Evolutionary conservation across 768 basidiomycete genomes (phyloP).

Genomic region (Bullera alba): DNA sequence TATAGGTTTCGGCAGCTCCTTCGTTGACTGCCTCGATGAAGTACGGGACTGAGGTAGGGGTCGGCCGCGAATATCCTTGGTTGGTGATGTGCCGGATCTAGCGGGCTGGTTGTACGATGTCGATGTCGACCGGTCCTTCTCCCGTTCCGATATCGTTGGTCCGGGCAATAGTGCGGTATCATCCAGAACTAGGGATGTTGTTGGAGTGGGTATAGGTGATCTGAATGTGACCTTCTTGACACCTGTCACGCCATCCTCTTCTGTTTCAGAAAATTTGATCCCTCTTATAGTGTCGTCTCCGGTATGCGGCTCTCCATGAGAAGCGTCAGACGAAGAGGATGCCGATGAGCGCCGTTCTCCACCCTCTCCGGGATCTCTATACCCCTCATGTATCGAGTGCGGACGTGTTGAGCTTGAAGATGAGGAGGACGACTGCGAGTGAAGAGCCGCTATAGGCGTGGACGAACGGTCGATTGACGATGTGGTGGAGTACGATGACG

Average conservation of each 20-base stretch:
- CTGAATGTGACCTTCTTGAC: conserved; percentile 38
- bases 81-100: neutral
- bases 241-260: neutral
- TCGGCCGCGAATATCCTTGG: neutral
- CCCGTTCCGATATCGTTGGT: neutral
- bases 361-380: too few relatives aligned
- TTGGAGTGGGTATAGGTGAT: conserved; percentile 30
- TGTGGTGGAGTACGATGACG: neutral
- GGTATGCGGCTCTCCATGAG: neutral
- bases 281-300: neutral
- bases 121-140: neutral
- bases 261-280: neutral
- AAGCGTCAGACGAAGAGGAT: too few relatives aligned
- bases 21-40: neutral
- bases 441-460: conserved; percentile 1
- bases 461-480: neutral
- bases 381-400: neutral
- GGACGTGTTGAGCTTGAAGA: conserved; percentile 5
- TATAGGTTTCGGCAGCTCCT: neutral
- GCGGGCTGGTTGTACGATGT: conserved; percentile 10
- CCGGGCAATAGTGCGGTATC: neutral
- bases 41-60: neutral
- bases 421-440: conserved; percentile 5
- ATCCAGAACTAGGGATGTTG: conserved; percentile 23
- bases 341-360: too few relatives aligned